Evolutionary conservation across 495 filamentous ascomycete genomes (phyloP).

Genomic region (Recurvomyces mirabilis): DNA sequence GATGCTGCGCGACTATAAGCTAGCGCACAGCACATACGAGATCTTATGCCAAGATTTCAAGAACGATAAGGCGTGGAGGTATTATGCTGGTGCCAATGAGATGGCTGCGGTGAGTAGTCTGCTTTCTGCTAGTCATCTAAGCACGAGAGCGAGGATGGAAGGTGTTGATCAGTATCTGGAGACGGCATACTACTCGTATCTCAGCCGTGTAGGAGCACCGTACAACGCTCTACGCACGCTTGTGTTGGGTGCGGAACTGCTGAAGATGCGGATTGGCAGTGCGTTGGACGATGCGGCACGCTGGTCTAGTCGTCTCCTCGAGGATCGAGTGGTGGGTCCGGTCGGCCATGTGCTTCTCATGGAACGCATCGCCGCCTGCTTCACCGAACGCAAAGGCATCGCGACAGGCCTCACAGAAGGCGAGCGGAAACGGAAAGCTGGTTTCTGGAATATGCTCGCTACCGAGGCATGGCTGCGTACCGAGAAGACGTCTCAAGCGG

Average conservation of each 20-base stretch:
- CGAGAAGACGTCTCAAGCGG: constrained; percentile 57
- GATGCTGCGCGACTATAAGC: constrained; percentile 88
- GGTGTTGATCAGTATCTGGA: constrained; percentile 76
- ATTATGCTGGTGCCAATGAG: constrained; percentile 85
- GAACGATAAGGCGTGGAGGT: constrained; percentile 92
- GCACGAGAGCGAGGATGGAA: constrained; percentile 61
- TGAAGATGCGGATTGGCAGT: constrained; percentile 63
- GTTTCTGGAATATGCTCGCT: constrained; percentile 76
- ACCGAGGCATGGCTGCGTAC: constrained; percentile 72
- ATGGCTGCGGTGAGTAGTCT: constrained; percentile 80
- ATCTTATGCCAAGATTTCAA: constrained; percentile 75
- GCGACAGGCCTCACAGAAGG: constrained; percentile 53
- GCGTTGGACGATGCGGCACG: constrained; percentile 69
- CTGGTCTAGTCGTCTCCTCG: constrained; percentile 72
- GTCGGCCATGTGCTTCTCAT: constrained; percentile 68
- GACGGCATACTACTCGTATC: constrained; percentile 79
- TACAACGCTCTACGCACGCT: constrained; percentile 70
- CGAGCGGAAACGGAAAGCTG: constrained; percentile 65
- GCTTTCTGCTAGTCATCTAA: constrained; percentile 54
- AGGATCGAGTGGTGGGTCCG: constrained; percentile 59
- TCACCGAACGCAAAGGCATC: constrained; percentile 57
- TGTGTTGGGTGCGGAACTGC: constrained; percentile 64
- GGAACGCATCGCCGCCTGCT: constrained; percentile 77
- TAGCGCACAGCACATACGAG: constrained; percentile 85
- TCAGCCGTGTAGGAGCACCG: constrained; percentile 64